Percentiles rank a stretch among this genome's conserved stretches.
phyloP scores from a whole-genome alignment of 2,329 filamentous ascomycete species.

The Dactylellina parvicollis region DNA sequence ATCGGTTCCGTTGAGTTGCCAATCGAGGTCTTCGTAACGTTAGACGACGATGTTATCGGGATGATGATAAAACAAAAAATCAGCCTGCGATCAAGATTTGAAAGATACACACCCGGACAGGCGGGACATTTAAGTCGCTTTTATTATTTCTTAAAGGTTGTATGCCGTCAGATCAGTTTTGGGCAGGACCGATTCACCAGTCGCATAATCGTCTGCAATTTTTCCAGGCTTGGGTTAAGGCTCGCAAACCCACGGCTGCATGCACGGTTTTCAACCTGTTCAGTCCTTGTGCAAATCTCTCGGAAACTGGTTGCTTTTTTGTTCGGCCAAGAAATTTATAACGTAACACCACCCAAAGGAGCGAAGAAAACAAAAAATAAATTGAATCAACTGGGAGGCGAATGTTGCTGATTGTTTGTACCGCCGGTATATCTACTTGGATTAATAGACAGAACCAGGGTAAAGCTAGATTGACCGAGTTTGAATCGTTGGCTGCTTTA shows the following conservation, averaged over 20 bases:
- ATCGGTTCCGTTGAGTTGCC: neutral
- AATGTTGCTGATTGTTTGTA: slow-evolving; percentile 8
- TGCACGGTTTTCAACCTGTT: slow-evolving; percentile 41
- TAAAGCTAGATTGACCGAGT: slow-evolving; percentile 17
- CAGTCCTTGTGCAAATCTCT: slow-evolving; percentile 50
- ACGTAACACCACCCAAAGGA: slow-evolving; percentile 54
- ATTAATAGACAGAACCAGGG: slow-evolving; percentile 17
- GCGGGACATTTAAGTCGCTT: slow-evolving; percentile 37
- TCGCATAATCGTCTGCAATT: slow-evolving; percentile 29
- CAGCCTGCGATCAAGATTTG: slow-evolving; percentile 10
- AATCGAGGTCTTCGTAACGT: neutral
- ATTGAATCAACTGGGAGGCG: slow-evolving; percentile 26
- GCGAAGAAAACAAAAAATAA: slow-evolving; percentile 17
- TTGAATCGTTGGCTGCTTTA: slow-evolving; percentile 11
- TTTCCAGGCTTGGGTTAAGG: slow-evolving; percentile 41
- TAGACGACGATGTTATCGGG: slow-evolving; percentile 29
- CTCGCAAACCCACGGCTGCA: slow-evolving; percentile 34
- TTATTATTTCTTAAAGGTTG: slow-evolving; percentile 31
- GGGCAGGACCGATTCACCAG: slow-evolving; percentile 33
- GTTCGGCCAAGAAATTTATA: slow-evolving; percentile 34
- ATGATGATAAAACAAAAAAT: slow-evolving; percentile 34
- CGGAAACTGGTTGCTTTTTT: slow-evolving; percentile 43
- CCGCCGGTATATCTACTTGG: slow-evolving; percentile 8
- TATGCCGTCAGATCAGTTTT: slow-evolving; percentile 40
- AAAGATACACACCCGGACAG: slow-evolving; percentile 3